A percentile compares a stretch with the other conserved stretches of the same genome.
Conservation (phyloP, 495 filamentous ascomycete genomes). For the Penicillium samsonianum region DNA sequence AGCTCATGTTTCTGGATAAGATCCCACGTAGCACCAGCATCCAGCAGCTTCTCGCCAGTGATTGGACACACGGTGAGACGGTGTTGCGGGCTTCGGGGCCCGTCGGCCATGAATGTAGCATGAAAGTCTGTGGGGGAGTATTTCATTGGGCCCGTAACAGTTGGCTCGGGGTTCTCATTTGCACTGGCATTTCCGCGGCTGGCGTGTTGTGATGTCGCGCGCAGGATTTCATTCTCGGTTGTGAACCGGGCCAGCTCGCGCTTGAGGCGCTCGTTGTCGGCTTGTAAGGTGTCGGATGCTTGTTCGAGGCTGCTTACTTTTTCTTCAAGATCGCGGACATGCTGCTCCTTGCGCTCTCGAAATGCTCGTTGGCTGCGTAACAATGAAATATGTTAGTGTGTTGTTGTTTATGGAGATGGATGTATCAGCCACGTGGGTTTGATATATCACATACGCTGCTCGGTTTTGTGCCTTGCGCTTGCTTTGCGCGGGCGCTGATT, state of each 20-base stretch:
- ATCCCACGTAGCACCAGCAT: slow-evolving; percentile 86
- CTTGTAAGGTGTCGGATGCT: slow-evolving; percentile 51
- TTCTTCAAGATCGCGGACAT: slow-evolving; percentile 87
- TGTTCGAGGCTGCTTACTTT: slow-evolving; percentile 76
- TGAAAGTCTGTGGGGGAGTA: slow-evolving; percentile 74
- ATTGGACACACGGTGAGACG: slow-evolving; percentile 63
- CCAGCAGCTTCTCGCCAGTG: slow-evolving; percentile 75
- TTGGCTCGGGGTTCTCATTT: slow-evolving; percentile 29
- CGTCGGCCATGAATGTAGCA: slow-evolving; percentile 41
- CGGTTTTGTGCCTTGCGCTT: slow-evolving; percentile 94
- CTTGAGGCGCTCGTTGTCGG: slow-evolving; percentile 83
- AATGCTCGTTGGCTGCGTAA: slow-evolving; percentile 83
- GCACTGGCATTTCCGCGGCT: slow-evolving; percentile 25
- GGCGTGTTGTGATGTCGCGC: slow-evolving; percentile 60
- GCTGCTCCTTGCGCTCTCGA: slow-evolving; percentile 92
- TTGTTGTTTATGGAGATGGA: not conserved
- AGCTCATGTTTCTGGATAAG: slow-evolving; percentile 81
- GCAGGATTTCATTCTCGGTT: slow-evolving; percentile 92
- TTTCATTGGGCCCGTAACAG: slow-evolving; percentile 65
- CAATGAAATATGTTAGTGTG: slow-evolving; percentile 2
- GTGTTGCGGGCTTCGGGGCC: slow-evolving; percentile 56
- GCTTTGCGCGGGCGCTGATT: slow-evolving; percentile 73
- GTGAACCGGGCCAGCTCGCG: slow-evolving; percentile 75
- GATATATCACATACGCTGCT: slow-evolving; percentile 73
- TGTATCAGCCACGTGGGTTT: not conserved